Evolutionary conservation across 2,329 filamentous ascomycete species (phyloP).

Genomic region (Pestalotiopsis fici): DNA sequence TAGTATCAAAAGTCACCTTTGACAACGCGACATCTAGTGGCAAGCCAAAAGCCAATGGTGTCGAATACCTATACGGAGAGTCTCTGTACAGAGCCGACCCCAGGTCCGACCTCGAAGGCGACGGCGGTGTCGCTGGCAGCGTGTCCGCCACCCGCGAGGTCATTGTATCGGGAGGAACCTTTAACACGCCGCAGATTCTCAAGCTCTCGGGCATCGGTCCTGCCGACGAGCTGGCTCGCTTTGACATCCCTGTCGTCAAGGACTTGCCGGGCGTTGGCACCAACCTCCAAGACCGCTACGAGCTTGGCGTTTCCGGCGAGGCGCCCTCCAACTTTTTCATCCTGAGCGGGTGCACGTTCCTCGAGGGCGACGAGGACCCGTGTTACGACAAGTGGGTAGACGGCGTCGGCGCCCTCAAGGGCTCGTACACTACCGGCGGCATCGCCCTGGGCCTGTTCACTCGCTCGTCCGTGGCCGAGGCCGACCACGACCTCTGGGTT

Average conservation of each 20-base stretch:
- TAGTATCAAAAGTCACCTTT: conserved; percentile 46
- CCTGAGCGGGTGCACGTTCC: conserved; percentile 28
- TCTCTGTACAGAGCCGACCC: conserved; percentile 48
- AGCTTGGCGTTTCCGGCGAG: conserved; percentile 43
- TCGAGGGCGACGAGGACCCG: conserved; percentile 26
- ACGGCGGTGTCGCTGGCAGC: conserved; percentile 25
- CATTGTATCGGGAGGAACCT: conserved; percentile 50
- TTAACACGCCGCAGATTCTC: conserved; percentile 53
- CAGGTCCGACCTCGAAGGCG: background rate
- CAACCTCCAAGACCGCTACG: conserved; percentile 48
- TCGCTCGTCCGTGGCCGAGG: conserved; percentile 15
- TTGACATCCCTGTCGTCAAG: conserved; percentile 40
- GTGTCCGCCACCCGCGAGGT: conserved; percentile 45
- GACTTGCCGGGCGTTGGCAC: conserved; percentile 39
- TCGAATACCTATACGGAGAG: conserved; percentile 49
- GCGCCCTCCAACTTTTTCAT: conserved; percentile 30
- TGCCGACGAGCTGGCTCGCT: conserved; percentile 33
- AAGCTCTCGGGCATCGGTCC: conserved; percentile 47
- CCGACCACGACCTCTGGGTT: conserved; percentile 26
- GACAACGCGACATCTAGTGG: conserved; percentile 29
- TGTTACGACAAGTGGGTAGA: conserved; percentile 18
- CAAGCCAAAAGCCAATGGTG: conserved; percentile 44
- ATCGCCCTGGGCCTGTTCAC: conserved; percentile 25
- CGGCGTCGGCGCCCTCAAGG: conserved; percentile 14
- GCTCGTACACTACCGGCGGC: conserved; percentile 27